These are phyloP conservation scores for Gilbertella persicaria DNA, from an alignment of 371 early-diverging fungal genomes.

Conservation along the genomic window DNA sequence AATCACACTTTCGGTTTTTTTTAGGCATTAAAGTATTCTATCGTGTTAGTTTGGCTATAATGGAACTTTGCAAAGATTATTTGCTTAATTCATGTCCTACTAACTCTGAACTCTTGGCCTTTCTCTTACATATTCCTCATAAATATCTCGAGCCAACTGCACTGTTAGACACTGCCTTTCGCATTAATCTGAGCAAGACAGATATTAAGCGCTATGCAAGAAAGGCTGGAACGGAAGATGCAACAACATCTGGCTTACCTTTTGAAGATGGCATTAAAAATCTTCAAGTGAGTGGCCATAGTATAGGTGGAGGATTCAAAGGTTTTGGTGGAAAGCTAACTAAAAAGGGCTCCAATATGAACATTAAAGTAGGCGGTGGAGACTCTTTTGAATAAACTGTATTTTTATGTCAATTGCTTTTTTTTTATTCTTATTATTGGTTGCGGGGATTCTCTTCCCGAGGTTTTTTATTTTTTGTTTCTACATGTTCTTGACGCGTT, in stretches of 20 bases:
- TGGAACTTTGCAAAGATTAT: conserved; percentile 67
- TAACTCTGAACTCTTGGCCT: conserved; percentile 72
- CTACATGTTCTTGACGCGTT: neutral
- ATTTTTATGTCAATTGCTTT: neutral
- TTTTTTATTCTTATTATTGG: too few species aligned
- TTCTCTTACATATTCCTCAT: conserved; percentile 83
- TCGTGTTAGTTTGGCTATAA: conserved; percentile 80
- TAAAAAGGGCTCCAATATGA: conserved; percentile 13
- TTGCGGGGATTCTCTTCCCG: too few species aligned
- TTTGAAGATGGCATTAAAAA: conserved; percentile 50
- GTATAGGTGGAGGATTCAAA: conserved; percentile 16
- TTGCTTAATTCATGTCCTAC: conserved; percentile 77
- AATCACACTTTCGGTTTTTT: neutral
- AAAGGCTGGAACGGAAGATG: conserved; percentile 39
- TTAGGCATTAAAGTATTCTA: conserved; percentile 82
- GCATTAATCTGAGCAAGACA: conserved; percentile 62
- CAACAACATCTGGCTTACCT: conserved; percentile 38
- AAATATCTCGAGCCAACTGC: conserved; percentile 67
- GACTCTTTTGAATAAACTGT: conserved; percentile 3
- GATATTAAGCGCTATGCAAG: conserved; percentile 50
- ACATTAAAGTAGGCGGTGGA: neutral
- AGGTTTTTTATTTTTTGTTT: neutral
- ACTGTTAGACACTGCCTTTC: conserved; percentile 69
- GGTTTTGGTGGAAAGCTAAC: conserved; percentile 17
- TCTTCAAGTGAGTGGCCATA: conserved; percentile 34